phyloP scores from a whole-genome alignment of 2,329 filamentous ascomycete genomes.

The Dactylellina drechsleri region DNA sequence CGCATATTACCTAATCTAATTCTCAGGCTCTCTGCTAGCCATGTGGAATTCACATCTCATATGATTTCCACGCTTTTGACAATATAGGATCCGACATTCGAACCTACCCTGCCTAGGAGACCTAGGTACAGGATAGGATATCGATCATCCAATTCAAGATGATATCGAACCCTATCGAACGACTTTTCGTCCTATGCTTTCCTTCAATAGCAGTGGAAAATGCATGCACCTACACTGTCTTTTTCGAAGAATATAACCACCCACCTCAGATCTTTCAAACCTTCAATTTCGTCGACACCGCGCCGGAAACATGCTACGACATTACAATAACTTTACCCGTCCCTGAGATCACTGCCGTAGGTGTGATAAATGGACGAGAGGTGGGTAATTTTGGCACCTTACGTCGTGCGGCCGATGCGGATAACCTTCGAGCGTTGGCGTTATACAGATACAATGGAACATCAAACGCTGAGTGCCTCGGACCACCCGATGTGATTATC shows the following conservation, averaged over 20 bases:
- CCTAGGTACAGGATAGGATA: no score
- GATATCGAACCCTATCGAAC: no score
- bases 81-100: no score
- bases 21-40: neutral
- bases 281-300: constrained; percentile 13
- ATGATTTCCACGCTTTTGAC: neutral
- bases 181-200: neutral
- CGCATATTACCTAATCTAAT: constrained; percentile 9
- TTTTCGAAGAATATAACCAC: constrained; percentile 27
- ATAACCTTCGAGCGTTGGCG: constrained; percentile 32
- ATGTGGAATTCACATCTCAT: neutral
- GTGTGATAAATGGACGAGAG: constrained; percentile 25
- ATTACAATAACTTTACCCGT: constrained; percentile 5
- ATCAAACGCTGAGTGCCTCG: constrained; percentile 23
- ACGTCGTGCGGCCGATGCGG: neutral
- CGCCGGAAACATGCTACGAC: constrained; percentile 23
- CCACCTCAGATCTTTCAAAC: constrained; percentile 30
- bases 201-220: neutral
- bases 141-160: no score
- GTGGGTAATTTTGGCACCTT: neutral
- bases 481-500: constrained; percentile 21
- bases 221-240: constrained; percentile 15
- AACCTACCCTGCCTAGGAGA: no score
- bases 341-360: constrained; percentile 19
- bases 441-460: constrained; percentile 20